Percentiles rank a stretch among this genome's conserved stretches.
Evolutionary conservation across 2,329 filamentous ascomycete genomes (phyloP).

Genomic region (Fusarium sp.): DNA sequence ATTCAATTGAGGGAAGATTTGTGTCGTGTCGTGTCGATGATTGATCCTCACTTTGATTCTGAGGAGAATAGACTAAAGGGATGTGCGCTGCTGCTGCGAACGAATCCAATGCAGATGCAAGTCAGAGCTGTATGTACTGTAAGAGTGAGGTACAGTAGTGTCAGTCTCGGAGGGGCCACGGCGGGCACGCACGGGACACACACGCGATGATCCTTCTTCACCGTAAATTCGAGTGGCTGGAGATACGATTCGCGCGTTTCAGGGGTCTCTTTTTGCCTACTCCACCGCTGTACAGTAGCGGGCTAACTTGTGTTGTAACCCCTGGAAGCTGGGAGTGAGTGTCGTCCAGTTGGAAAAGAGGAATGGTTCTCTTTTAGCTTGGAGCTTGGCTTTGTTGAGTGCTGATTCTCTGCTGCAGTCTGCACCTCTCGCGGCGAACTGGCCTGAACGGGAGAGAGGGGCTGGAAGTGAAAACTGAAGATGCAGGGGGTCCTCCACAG

Average conservation of each 20-base stretch:
- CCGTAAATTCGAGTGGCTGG: constrained; percentile 22
- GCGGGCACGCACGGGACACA: neutral
- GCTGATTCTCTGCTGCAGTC: neutral
- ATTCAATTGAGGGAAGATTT: neutral
- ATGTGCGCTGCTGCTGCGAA: constrained; percentile 11
- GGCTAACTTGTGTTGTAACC: neutral
- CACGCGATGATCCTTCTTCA: constrained; percentile 4
- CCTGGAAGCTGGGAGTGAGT: neutral
- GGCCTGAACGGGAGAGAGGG: neutral
- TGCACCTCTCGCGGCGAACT: constrained; percentile 21
- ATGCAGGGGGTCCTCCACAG: constrained; percentile 11
- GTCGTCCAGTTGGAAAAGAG: neutral
- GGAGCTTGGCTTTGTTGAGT: neutral
- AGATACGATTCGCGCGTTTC: constrained; percentile 9
- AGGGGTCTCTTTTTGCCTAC: neutral
- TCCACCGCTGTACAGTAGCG: neutral
- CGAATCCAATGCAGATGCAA: constrained; percentile 32
- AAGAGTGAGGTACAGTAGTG: constrained; percentile 6
- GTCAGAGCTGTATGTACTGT: constrained; percentile 28
- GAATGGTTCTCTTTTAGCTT: neutral
- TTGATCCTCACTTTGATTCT: neutral
- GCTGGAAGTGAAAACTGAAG: neutral
- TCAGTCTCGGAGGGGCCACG: neutral
- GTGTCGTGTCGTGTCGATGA: neutral
- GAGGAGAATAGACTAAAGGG: neutral